A percentile compares a stretch with the other conserved stretches of the same genome.
Conservation (phyloP, 1,284 basidiomycete genomes). For the Somion occarium region DNA sequence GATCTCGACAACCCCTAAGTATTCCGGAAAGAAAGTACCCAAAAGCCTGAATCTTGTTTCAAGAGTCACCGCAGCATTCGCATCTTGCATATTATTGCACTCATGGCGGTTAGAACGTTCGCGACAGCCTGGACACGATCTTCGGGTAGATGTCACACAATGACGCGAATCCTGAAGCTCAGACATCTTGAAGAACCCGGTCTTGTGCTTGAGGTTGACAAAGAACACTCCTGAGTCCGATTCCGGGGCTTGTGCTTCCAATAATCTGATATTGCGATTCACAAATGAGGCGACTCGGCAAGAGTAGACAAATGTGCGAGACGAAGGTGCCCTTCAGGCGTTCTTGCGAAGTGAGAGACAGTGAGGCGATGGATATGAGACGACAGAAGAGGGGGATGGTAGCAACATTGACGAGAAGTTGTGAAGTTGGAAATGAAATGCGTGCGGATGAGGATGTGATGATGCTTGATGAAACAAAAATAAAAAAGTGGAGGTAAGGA, state of each 20-base stretch:
- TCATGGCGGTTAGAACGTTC: no score
- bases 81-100: no score
- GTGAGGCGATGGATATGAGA: constrained; percentile 11
- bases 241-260: not conserved
- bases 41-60: no score
- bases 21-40: no score
- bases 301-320: constrained; percentile 12
- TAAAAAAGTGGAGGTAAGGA: constrained; percentile 13
- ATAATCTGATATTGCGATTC: constrained; percentile 11
- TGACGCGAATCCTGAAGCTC: no score
- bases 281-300: constrained; percentile 3
- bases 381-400: constrained; percentile 28
- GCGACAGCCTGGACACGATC: no score
- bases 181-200: no score
- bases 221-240: no score
- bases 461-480: constrained; percentile 18
- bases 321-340: constrained; percentile 21
- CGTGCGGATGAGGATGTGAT: constrained; percentile 23
- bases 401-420: constrained; percentile 46
- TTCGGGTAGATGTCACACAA: no score
- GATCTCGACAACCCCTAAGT: no score
- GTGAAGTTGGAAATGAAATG: constrained; percentile 27
- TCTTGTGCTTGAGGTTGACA: no score
- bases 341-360: constrained; percentile 1
- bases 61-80: no score